Evolutionary conservation across 2,329 filamentous ascomycete genomes (phyloP).

Genomic region (Teratosphaeria gauchensis): DNA sequence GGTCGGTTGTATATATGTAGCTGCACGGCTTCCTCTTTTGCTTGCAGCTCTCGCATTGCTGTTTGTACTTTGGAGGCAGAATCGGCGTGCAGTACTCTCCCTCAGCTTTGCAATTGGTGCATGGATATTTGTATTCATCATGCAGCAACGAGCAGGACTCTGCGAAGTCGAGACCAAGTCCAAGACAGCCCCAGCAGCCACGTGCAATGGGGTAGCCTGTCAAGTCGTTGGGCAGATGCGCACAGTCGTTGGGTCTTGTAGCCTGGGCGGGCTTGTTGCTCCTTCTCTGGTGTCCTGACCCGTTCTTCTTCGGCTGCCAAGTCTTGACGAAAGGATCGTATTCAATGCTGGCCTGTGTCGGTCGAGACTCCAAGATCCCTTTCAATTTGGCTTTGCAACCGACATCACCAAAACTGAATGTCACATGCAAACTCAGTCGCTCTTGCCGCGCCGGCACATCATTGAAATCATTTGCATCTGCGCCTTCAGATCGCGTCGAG

Average conservation of each 20-base stretch:
- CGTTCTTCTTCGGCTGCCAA: background rate
- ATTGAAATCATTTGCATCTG: background rate
- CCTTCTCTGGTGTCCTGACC: background rate
- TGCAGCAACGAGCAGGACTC: slow-evolving; percentile 26
- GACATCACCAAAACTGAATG: background rate
- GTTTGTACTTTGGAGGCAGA: slow-evolving; percentile 24
- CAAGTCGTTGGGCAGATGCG: slow-evolving; percentile 6
- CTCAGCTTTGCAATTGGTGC: slow-evolving; percentile 24
- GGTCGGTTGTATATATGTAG: slow-evolving; percentile 19
- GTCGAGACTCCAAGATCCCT: background rate
- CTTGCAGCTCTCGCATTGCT: slow-evolving; percentile 27
- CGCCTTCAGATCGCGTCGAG: background rate
- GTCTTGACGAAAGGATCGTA: background rate
- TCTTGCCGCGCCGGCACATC: background rate
- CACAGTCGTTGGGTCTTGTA: background rate
- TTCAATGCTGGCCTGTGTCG: background rate
- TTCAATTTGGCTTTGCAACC: background rate
- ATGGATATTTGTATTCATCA: slow-evolving; percentile 28
- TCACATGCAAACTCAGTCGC: background rate
- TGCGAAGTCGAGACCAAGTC: slow-evolving; percentile 9
- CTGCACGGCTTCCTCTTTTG: slow-evolving; percentile 23
- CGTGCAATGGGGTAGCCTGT: slow-evolving; percentile 18
- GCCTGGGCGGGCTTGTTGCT: background rate
- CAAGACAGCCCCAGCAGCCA: slow-evolving; percentile 25
- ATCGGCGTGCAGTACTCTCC: slow-evolving; percentile 28